These are phyloP conservation scores for Malassezia equina DNA, from an alignment of 1,284 basidiomycete genomes.

Conservation along the genomic window DNA sequence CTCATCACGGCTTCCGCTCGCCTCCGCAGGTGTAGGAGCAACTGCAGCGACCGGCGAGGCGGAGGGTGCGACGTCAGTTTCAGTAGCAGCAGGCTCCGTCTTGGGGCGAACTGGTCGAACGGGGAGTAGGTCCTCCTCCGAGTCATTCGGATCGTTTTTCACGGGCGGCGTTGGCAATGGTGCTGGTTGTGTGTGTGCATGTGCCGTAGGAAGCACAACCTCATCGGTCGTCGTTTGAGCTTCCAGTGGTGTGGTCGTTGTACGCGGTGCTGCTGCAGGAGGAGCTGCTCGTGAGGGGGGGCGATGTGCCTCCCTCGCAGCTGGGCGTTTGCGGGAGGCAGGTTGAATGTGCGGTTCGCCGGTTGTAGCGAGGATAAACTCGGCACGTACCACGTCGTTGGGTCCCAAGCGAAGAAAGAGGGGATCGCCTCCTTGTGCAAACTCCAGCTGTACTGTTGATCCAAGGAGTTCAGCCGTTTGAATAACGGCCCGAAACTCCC, in stretches of 20 bases:
- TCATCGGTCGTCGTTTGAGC: not conserved
- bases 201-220: not conserved
- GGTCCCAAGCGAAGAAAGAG: conserved; percentile 24
- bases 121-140: conserved; percentile 2
- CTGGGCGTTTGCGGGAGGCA: not conserved
- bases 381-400: conserved; percentile 16
- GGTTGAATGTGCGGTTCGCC: not conserved
- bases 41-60: not conserved
- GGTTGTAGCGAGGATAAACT: conserved; percentile 32
- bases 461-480: conserved; percentile 21
- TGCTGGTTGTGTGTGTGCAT: not conserved
- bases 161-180: not conserved
- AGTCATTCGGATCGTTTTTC: not conserved
- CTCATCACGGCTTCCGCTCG: conserved; percentile 8
- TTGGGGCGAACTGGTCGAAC: conserved; percentile 1
- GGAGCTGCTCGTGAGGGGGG: not conserved
- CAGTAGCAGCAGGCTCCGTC: not conserved
- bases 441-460: conserved; percentile 20
- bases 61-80: not conserved
- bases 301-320: not conserved
- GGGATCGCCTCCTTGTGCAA: conserved; percentile 30
- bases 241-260: not conserved
- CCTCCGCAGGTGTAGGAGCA: conserved; percentile 4
- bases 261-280: not conserved
- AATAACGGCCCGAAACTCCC: conserved; percentile 32